A percentile compares a stretch with the other conserved stretches of the same genome.
Evolutionary conservation across 2,329 filamentous ascomycete species (phyloP).

Genomic region (Penicillium digitatum): DNA sequence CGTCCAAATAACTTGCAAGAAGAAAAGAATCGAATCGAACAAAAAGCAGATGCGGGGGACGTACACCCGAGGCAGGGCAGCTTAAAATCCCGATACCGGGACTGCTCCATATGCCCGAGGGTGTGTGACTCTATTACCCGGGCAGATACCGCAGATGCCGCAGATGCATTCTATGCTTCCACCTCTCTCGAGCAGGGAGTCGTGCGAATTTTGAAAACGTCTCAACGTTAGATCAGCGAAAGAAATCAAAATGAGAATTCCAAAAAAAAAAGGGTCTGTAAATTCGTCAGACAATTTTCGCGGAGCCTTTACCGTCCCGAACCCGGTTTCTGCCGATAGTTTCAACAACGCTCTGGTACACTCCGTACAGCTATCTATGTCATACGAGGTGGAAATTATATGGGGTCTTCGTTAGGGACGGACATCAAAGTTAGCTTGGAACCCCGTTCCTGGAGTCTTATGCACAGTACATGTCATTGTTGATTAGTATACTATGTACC

Average conservation of each 20-base stretch:
- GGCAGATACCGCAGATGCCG: not conserved
- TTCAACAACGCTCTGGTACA: no score
- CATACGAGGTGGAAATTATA: not conserved
- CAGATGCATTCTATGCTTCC: not conserved
- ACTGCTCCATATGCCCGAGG: not conserved
- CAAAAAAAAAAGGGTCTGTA: not conserved
- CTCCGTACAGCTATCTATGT: no score
- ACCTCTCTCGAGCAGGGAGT: not conserved
- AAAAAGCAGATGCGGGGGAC: conserved; percentile 4
- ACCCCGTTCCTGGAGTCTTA: no score
- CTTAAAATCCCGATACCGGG: not conserved
- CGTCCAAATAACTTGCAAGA: not conserved
- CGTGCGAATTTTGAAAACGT: not conserved
- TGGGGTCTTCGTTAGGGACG: not conserved
- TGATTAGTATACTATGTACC: not conserved
- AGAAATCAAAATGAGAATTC: conserved; percentile 9
- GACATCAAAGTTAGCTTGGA: no score
- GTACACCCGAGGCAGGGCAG: not conserved
- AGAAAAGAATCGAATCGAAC: not conserved
- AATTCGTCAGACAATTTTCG: conserved; percentile 9
- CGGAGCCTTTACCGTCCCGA: conserved; percentile 5
- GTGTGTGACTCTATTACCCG: not conserved
- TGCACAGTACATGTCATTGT: not conserved
- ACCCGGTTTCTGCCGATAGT: conserved; percentile 22
- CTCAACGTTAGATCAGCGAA: not conserved